phyloP scores from a whole-genome alignment of 2,329 filamentous ascomycete genomes.

The Claviceps arundinis region DNA sequence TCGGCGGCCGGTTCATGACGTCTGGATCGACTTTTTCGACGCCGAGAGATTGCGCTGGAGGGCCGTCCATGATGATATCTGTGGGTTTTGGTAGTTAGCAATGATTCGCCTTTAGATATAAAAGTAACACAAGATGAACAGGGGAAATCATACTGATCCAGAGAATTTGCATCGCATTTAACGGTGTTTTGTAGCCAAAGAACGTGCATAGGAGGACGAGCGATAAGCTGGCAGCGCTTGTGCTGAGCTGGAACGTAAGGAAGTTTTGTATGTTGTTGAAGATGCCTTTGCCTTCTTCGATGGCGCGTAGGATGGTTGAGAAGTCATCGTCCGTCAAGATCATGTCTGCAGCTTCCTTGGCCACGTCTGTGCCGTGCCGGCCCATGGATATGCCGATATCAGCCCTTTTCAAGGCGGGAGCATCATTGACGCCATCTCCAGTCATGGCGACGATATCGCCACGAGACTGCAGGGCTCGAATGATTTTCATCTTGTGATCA shows the following conservation, averaged over 20 bases:
- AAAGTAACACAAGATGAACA: not conserved
- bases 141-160: slow-evolving; percentile 69
- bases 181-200: slow-evolving; percentile 83
- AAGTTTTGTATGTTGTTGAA: slow-evolving; percentile 99
- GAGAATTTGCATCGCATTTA: slow-evolving; percentile 98
- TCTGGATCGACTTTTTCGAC: slow-evolving; percentile 90
- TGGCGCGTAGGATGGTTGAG: slow-evolving; percentile 82
- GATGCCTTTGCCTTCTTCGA: slow-evolving; percentile 97
- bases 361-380: slow-evolving; percentile 84
- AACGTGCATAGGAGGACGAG: slow-evolving; percentile 87
- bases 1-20: slow-evolving; percentile 80
- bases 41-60: slow-evolving; percentile 89
- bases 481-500: slow-evolving; percentile 97
- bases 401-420: slow-evolving; percentile 88
- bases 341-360: slow-evolving; percentile 93
- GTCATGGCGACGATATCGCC: slow-evolving; percentile 99
- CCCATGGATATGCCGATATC: slow-evolving; percentile 99
- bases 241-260: slow-evolving; percentile 94
- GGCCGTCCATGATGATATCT: slow-evolving; percentile 99
- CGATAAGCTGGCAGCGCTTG: slow-evolving; percentile 82
- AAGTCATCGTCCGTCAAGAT: slow-evolving; percentile 84
- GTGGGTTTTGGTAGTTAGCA: not conserved
- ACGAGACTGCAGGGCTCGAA: slow-evolving; percentile 76
- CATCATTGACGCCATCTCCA: slow-evolving; percentile 95
- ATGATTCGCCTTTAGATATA: not conserved